Evolutionary conservation across 176 grass and related monocot species (phyloP).

Genomic region (Bolboschoenus planiculmis): DNA sequence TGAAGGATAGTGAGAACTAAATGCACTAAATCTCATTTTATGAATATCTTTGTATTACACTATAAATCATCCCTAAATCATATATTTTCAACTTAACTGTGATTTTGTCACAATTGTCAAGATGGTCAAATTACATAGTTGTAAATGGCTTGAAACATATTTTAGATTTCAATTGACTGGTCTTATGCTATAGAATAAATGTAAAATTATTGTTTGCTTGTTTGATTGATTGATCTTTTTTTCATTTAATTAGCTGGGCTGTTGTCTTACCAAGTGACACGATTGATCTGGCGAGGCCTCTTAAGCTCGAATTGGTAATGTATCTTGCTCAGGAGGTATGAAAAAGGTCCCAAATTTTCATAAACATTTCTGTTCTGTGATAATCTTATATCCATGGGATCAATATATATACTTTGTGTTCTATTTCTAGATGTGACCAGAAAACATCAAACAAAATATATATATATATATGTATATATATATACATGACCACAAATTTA

Average conservation of each 20-base stretch:
- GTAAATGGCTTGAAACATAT: background rate
- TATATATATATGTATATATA: no score
- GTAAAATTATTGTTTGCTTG: background rate
- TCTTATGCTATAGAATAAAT: background rate
- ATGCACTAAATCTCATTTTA: background rate
- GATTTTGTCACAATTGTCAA: background rate
- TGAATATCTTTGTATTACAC: background rate
- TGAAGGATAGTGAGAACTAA: background rate
- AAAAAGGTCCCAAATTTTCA: background rate
- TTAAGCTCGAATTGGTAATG: conserved; percentile 20
- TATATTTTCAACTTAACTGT: background rate
- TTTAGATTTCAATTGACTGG: background rate
- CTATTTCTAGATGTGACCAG: background rate
- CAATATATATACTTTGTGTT: background rate
- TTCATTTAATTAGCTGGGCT: conserved; percentile 8
- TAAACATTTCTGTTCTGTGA: background rate
- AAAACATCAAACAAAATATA: background rate
- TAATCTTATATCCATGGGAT: background rate
- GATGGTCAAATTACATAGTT: background rate
- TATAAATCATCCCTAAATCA: background rate
- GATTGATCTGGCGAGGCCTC: background rate
- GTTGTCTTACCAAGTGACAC: conserved; percentile 14
- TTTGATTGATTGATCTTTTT: background rate
- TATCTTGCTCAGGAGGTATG: conserved; percentile 19
- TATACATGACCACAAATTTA: no score